phyloP scores from a whole-genome alignment of 2,329 filamentous ascomycete species.

The Diaporthe ampelina region DNA sequence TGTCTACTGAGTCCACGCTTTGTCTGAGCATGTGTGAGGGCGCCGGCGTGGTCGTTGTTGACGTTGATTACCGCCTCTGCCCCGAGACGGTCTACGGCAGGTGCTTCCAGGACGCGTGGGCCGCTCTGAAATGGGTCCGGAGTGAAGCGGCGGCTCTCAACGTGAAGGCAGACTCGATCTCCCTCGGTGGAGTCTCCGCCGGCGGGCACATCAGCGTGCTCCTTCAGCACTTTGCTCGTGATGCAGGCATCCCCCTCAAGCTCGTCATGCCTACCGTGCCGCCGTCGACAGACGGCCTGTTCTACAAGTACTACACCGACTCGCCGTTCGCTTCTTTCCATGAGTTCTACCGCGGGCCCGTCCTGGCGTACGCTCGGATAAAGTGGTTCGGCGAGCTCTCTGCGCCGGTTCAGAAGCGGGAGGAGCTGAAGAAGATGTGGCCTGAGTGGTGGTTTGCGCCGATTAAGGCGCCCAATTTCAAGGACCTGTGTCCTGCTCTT shows the following conservation, averaged over 20 bases:
- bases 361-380: slow-evolving; percentile 53
- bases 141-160: slow-evolving; percentile 47
- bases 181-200: slow-evolving; percentile 56
- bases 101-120: slow-evolving; percentile 54
- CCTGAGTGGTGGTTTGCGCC: slow-evolving; percentile 54
- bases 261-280: slow-evolving; percentile 54
- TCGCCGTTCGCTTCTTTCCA: slow-evolving; percentile 53
- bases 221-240: slow-evolving; percentile 54
- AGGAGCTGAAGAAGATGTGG: slow-evolving; percentile 47
- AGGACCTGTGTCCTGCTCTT: slow-evolving; percentile 51
- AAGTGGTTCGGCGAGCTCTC: slow-evolving; percentile 50
- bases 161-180: slow-evolving; percentile 51
- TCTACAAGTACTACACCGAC: slow-evolving; percentile 50
- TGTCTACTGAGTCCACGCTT: slow-evolving; percentile 50
- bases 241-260: slow-evolving; percentile 52
- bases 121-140: slow-evolving; percentile 52
- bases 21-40: slow-evolving; percentile 54
- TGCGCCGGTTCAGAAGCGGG: slow-evolving; percentile 47
- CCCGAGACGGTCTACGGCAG: slow-evolving; percentile 53
- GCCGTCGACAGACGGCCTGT: slow-evolving; percentile 45
- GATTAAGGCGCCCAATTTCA: slow-evolving; percentile 50
- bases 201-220: slow-evolving; percentile 53
- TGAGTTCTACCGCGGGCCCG: slow-evolving; percentile 51
- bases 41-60: slow-evolving; percentile 54
- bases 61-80: slow-evolving; percentile 57